Base-by-base conservation (phyloP, 768 basidiomycete species). In the Neoboletus subvelutipes region DNA sequence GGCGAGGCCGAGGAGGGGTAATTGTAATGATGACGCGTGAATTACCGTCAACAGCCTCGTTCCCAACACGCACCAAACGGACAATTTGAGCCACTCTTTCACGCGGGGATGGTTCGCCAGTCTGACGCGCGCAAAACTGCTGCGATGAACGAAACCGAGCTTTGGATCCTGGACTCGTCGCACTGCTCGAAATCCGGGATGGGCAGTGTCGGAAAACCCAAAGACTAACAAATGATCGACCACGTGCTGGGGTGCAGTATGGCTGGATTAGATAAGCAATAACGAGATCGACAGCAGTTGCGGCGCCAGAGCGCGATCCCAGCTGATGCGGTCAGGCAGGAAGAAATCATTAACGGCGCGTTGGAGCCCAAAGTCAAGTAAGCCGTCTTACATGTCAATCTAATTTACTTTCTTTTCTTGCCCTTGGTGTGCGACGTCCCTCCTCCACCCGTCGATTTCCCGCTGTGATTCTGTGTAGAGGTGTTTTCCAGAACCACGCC, bases 331-430 rank as follows among this genome's bases (percentile, higher is more conserved):
- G 57, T 33, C 52, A 58, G 62, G 61, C 57, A 52, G 26, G 56
- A 57, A 49, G 50, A 57, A 59, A 59, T 45, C 57, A 69, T 67
- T 64, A 71, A 70, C 55, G 43, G 54, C 36, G 47, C 52, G 47
- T 62, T 61, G 53, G 33, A 55, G 52, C 48, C 40, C 42, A 60
- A 55, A 66, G 51, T 53, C 64, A 54, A 60, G 37, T 28, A 57
- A 52, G 55, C 56, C 18, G 56, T 54, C 64, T 65, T 51, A 62
- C 65, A 64, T 54, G 61, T 60, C 34, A 46, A 56, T 58, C 65
- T 71, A 65, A 70, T 66, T 70, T 79, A 87, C 76, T 83, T 86
- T 74, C 81, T 86, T 77, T 86, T 88, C 77, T 85, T 88, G 50
- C 82, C 80, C 69, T 85, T 88, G 49, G 71, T 68, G 43, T 73